These are phyloP conservation scores for Leccinum rimulosum DNA, from an alignment of 768 basidiomycete species.

Conservation along the genomic window DNA sequence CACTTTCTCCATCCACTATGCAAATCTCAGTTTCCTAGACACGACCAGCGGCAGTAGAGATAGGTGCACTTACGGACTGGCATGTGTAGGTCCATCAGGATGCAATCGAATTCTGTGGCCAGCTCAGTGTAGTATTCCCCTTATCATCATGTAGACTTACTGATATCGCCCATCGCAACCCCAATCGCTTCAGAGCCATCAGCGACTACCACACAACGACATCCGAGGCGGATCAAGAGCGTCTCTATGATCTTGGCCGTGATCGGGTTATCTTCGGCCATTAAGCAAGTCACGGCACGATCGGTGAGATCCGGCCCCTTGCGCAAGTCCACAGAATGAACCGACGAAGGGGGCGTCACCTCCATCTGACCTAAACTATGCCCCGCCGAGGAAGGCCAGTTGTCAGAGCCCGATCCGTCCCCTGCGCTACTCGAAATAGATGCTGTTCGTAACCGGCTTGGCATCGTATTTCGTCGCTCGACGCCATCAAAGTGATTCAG, in stretches of 20 bases:
- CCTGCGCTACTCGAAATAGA: slow-evolving; percentile 83
- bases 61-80: slow-evolving; percentile 68
- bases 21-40: slow-evolving; percentile 10
- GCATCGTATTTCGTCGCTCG: slow-evolving; percentile 80
- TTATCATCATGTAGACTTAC: slow-evolving; percentile 46
- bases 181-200: slow-evolving; percentile 97
- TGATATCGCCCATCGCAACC: slow-evolving; percentile 96
- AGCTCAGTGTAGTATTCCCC: not conserved
- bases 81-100: slow-evolving; percentile 95
- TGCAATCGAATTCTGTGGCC: slow-evolving; percentile 84
- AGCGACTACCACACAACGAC: slow-evolving; percentile 91
- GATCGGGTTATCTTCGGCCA: slow-evolving; percentile 98
- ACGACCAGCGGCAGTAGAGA: not conserved
- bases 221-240: slow-evolving; percentile 87
- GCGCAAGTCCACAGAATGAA: slow-evolving; percentile 79
- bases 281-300: slow-evolving; percentile 86
- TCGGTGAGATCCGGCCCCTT: slow-evolving; percentile 77
- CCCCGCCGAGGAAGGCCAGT: slow-evolving; percentile 60
- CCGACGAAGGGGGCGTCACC: slow-evolving; percentile 74
- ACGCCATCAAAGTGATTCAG: slow-evolving; percentile 73
- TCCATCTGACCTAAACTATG: slow-evolving; percentile 55
- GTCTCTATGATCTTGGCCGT: slow-evolving; percentile 98
- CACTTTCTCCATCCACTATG: slow-evolving; percentile 90
- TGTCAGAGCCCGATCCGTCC: slow-evolving; percentile 75
- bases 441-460: slow-evolving; percentile 82